Evolutionary conservation across 106 monocot genomes (phyloP), one percentile per base, ranked within the genome.

Genomic region (Iris macrosiphon): DNA sequence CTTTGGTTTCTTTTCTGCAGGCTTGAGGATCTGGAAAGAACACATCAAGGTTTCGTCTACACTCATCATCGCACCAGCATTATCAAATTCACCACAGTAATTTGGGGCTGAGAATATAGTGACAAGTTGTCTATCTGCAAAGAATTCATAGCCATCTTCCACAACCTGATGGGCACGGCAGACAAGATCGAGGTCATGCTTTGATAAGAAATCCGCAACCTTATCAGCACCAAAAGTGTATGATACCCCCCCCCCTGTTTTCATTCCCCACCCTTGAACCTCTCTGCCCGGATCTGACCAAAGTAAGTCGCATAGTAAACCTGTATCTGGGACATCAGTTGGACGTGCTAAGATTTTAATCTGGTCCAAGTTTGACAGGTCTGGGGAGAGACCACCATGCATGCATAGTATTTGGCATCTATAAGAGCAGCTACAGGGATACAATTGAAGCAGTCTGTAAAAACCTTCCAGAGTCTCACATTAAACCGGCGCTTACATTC

Each of bases 361-460:
- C 52, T 76, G 64, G 53, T 71, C 76, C 50, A 71, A 59, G 32
- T 57, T 60, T n/a, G 57, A 34, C 30, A 76, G 40, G 37, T 76
- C 76, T 34, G 76, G 76, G 27, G 76, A 76, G 31, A 76, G 70
- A n/a, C 76, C 76, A n/a, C n/a, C 76, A 59, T 76, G 76, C 76
- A 76, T 76, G 42, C 76, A 76, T 29, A 76, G 40, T 52, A 76
- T 76, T 44, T 71, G 22, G 70, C 76, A 60, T 76, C 76, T 29
- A 76, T 53, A 17, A 76, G 52, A 9, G 76, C 76, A 34, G 76
- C 76, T 45, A 76, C 71, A 45, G 76, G 76, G 34, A 76, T 59
- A 34, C 71, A 71, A 56, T 76, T 76, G 34, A 76, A 76, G 47
- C 75, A 75, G 15, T 75, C 75, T 4, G 68, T 75, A 44, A 75